Percentiles rank a stretch among this genome's conserved stretches.
These are phyloP conservation scores for Trichoderma afroharzianum DNA, from an alignment of 2,329 filamentous ascomycete species.

Conservation along the genomic window DNA sequence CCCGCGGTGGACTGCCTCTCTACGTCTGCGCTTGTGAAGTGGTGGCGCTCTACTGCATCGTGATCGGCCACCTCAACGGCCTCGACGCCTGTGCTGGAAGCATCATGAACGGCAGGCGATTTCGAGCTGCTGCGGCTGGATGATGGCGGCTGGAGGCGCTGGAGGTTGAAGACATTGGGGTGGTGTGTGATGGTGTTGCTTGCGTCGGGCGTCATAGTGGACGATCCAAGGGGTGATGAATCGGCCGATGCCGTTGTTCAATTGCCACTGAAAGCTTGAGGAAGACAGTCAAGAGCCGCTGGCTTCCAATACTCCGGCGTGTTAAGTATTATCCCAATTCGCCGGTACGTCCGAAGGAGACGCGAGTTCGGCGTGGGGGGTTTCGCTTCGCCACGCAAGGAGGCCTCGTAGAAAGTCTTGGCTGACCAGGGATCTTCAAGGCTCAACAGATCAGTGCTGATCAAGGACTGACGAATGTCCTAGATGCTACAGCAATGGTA, in stretches of 20 bases:
- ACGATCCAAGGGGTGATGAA: not conserved
- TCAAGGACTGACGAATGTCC: not conserved
- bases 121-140: slow-evolving; percentile 28
- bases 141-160: slow-evolving; percentile 30
- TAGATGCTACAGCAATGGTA: no score
- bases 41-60: slow-evolving; percentile 42
- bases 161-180: slow-evolving; percentile 43
- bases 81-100: slow-evolving; percentile 47
- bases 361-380: not conserved
- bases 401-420: not conserved
- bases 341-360: not conserved
- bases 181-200: slow-evolving; percentile 42
- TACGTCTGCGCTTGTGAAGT: slow-evolving; percentile 41
- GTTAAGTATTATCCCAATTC: not conserved
- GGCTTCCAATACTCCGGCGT: not conserved
- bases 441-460: not conserved
- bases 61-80: slow-evolving; percentile 32
- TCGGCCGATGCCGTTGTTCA: not conserved
- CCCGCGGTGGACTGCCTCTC: slow-evolving; percentile 44
- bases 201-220: slow-evolving; percentile 40
- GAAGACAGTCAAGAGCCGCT: not conserved
- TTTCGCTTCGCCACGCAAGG: not conserved
- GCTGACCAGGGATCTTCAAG: not conserved
- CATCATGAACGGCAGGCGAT: slow-evolving; percentile 29
- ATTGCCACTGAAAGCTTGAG: not conserved